Evolutionary conservation across 257 asterid species (phyloP), one percentile per base, ranked within the genome.

Genomic region (Solanum lignicaule): DNA sequence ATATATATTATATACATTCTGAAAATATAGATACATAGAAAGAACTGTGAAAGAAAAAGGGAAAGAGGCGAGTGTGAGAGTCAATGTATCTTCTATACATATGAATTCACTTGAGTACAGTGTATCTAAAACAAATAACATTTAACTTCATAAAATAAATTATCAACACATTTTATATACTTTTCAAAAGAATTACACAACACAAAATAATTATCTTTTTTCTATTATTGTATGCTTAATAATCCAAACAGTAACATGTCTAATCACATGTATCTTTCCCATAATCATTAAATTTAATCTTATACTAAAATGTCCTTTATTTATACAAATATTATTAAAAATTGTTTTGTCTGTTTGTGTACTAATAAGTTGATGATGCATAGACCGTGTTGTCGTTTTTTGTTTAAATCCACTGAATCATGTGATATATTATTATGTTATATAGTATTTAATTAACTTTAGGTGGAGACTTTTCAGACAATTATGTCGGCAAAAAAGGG

Each of bases 371-470:
- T 82, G 27, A 29, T 81, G 38, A 52, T 82, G 43, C 86, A 31
- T 29, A 48, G 18, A 27, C 86, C 41, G 43, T 82, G 86, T 48
- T 82, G 69, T 23, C 29, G 18, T 82, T 82, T 29, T 29, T 82
- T 29, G 86, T 82, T 82, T 82, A 48, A 43, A 31, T 82, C 69
- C 85, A 79, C 25, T 14, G 85, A 79, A 41, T 78, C 84, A 78
- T 39, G 62, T 78, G 65, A 55, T 32, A 41, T 81, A 18, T 14
- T 81, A 81, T 29, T 48, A 27, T 46, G 7, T 10, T 58, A 21
- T n/a, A n/a, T 62, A 41, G 18, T 43, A 73, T 20, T 73, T 73
- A 81, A 14, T 81, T 43, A 41, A 43, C 68, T 81, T 46, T 81
- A 81, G 36, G 5, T 46, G 27, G 41, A 7, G 41, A 46, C 85